Percentiles rank a stretch among this genome's conserved stretches.
phyloP scores from a whole-genome alignment of 768 basidiomycete genomes.

The Macrolepiota fuliginosa region DNA sequence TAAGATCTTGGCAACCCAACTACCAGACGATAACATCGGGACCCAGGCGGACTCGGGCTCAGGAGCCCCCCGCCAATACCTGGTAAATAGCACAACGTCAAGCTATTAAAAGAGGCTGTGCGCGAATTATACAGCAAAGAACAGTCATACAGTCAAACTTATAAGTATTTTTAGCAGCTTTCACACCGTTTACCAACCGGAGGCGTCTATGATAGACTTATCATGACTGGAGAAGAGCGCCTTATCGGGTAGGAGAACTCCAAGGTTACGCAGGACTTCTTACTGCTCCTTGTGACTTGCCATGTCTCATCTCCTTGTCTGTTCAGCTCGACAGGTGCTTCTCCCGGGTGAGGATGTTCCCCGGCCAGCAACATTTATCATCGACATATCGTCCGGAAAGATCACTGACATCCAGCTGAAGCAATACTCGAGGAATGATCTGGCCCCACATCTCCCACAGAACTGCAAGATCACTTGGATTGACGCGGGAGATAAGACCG shows the following conservation, averaged over 20 bases:
- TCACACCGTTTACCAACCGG: slow-evolving; percentile 8
- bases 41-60: background rate
- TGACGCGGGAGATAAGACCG: slow-evolving; percentile 53
- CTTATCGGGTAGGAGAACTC: slow-evolving; percentile 1
- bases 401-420: slow-evolving; percentile 47
- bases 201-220: background rate
- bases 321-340: slow-evolving; percentile 56
- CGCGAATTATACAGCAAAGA: background rate
- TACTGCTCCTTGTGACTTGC: slow-evolving; percentile 1
- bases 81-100: background rate
- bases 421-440: slow-evolving; percentile 28
- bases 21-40: too few relatives aligned
- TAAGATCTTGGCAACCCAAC: too few relatives aligned
- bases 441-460: slow-evolving; percentile 22
- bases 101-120: background rate
- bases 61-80: background rate
- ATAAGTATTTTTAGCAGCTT: background rate
- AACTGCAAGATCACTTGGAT: slow-evolving; percentile 36
- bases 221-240: background rate
- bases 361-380: slow-evolving; percentile 63
- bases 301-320: slow-evolving; percentile 31
- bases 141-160: background rate
- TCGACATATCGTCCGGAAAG: slow-evolving; percentile 56
- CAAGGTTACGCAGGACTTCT: background rate
- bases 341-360: slow-evolving; percentile 48